Evolutionary conservation across 108 stramenopile genomes (phyloP).

Genomic region (Nannochloropsis gaditana): DNA sequence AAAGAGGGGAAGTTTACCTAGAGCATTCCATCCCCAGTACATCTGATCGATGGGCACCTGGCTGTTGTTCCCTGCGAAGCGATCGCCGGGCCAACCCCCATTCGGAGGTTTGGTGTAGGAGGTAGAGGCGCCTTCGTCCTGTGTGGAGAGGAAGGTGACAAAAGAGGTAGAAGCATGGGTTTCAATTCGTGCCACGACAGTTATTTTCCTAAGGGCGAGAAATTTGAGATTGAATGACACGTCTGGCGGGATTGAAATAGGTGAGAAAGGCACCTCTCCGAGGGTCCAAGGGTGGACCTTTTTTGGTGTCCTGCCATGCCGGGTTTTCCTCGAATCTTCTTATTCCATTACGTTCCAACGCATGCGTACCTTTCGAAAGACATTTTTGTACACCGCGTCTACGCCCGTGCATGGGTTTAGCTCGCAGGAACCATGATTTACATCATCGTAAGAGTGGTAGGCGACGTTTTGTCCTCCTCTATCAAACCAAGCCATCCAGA

Average conservation of each 20-base stretch:
- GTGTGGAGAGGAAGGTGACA: background rate
- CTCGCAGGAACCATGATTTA: background rate
- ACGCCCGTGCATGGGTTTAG: background rate
- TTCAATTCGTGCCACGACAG: too few relatives aligned
- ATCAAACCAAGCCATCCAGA: background rate
- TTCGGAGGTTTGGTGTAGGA: background rate
- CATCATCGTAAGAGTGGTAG: background rate
- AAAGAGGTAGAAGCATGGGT: background rate
- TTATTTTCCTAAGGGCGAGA: too few relatives aligned
- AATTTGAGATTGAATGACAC: too few relatives aligned
- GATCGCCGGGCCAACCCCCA: background rate
- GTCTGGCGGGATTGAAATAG: too few relatives aligned
- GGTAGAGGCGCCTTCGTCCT: constrained; percentile 2
- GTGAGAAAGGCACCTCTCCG: too few relatives aligned
- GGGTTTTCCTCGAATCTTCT: too few relatives aligned
- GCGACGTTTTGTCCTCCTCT: background rate
- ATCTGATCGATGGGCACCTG: background rate
- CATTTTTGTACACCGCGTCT: background rate
- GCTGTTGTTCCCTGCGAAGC: background rate
- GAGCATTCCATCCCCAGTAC: background rate
- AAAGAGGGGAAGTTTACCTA: background rate
- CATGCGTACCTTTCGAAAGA: background rate
- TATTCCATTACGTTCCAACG: too few relatives aligned
- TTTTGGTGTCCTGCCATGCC: background rate
- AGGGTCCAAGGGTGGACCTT: background rate